Evolutionary conservation across 2,329 filamentous ascomycete genomes (phyloP), one percentile per base, ranked within the genome.

Genomic region (Aspergillus alliaceus): DNA sequence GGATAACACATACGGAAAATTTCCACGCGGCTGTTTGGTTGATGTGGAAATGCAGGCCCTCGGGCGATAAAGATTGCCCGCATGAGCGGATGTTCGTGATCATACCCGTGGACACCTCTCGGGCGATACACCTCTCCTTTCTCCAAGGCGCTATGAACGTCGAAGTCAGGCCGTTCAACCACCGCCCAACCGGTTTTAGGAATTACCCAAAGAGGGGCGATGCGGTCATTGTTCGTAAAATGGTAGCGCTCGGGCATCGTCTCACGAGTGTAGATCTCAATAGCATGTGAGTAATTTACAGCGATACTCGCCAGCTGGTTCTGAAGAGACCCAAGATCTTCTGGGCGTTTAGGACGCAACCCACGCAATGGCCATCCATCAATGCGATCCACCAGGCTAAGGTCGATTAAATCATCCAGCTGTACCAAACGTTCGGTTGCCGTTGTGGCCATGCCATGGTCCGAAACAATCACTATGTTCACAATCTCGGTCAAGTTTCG

Each of bases 361-460:
- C 95, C 95, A 56, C 91, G 91, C 2, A 97, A 81, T 0, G 95
- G 95, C 95, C 95, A 99, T 54, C 95, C 95, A 65, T 99, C 95
- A 25, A 86, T 89, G 70, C 95, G 91, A 57, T 89, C 88, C 44
- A 98, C 87, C 65, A 91, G 83, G 49, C 77, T 79, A 6, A 89
- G 82, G 70, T 97, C 91, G 47, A 98, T 81, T 4, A 98, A 77
- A 68, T 97, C 91, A 62, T 99, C 95, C 2, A 98, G 80, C 74
- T 98, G 95, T 25, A 98, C 83, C 46, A 98, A 79, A 11, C 95
- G 85, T 18, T 86, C 82, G 0, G 84, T 85, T 58, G 93, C 90
- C 0, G 95, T 98, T 0, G 92, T 96, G 1, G 95, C 95, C 95
- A 99, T 99, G 51, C 95, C 95, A 71, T 99, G 95, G 71, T 99